Evolutionary conservation across 768 basidiomycete species (phyloP).

Genomic region (Kwoniella botswanensis): DNA sequence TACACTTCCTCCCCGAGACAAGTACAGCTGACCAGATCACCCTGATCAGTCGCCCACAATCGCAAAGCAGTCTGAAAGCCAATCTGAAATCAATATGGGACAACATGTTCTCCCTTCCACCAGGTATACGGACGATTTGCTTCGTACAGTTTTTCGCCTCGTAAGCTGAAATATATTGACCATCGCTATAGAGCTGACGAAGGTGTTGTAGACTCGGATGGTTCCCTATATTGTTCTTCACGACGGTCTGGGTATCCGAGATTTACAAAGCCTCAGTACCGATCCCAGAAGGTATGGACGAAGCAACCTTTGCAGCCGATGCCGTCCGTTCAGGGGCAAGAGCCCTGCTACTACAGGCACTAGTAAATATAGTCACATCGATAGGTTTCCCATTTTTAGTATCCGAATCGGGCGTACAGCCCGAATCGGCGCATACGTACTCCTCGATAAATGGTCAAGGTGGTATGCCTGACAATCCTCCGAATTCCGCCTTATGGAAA

Average conservation of each 20-base stretch:
- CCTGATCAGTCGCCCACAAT: slow-evolving; percentile 42
- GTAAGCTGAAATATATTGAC: slow-evolving; percentile 15
- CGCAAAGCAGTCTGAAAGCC: slow-evolving; percentile 53
- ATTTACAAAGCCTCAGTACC: slow-evolving; percentile 67
- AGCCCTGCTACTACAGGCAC: slow-evolving; percentile 77
- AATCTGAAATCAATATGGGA: slow-evolving; percentile 71
- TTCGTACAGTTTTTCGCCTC: slow-evolving; percentile 63
- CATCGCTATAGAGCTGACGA: too few species aligned
- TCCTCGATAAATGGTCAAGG: slow-evolving; percentile 23
- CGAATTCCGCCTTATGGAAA: slow-evolving; percentile 31
- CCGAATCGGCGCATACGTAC: slow-evolving; percentile 22
- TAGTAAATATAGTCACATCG: slow-evolving; percentile 72
- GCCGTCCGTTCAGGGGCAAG: slow-evolving; percentile 82
- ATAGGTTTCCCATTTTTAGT: slow-evolving; percentile 72
- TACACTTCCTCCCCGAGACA: not conserved
- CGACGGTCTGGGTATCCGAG: slow-evolving; percentile 84
- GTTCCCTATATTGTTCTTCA: slow-evolving; percentile 92
- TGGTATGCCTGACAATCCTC: slow-evolving; percentile 11
- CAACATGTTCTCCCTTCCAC: slow-evolving; percentile 72
- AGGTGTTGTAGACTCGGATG: slow-evolving; percentile 74
- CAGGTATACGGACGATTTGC: slow-evolving; percentile 74
- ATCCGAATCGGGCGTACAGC: slow-evolving; percentile 43
- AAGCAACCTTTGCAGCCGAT: slow-evolving; percentile 59
- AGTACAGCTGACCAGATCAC: slow-evolving; percentile 27
- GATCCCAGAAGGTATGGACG: slow-evolving; percentile 61